A percentile compares a stretch with the other conserved stretches of the same genome.
Evolutionary conservation across 257 asterid genomes (phyloP).

Genomic region (Nicotiana obtusifolia): DNA sequence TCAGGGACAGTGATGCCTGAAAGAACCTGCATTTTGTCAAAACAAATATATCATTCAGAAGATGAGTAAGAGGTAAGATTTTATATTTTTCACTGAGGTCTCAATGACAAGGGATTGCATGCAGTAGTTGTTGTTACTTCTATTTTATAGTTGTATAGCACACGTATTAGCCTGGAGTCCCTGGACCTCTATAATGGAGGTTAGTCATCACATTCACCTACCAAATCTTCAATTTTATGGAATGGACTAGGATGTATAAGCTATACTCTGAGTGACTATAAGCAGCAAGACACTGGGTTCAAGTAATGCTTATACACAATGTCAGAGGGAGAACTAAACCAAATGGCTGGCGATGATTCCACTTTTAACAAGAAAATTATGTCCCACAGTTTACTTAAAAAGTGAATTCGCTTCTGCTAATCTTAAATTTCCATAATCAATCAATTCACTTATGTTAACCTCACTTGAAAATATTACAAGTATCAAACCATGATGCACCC

Average conservation of each 20-base stretch:
- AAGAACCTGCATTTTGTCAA: conserved; percentile 46
- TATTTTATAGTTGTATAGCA: background rate
- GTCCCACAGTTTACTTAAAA: background rate
- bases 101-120: background rate
- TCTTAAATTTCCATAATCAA: background rate
- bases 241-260: background rate
- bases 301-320: background rate
- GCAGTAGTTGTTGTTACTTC: background rate
- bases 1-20: conserved; percentile 62
- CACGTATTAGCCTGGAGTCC: background rate
- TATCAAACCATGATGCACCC: background rate
- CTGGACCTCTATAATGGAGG: background rate
- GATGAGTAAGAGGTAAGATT: background rate
- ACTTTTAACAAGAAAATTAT: background rate
- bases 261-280: background rate
- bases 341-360: background rate
- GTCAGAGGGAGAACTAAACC: background rate
- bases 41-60: background rate
- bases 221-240: background rate
- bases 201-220: background rate
- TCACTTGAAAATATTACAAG: background rate
- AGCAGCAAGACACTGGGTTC: background rate
- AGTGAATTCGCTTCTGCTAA: background rate
- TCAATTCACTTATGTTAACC: background rate
- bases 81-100: background rate